Evolutionary conservation across 768 basidiomycete genomes (phyloP).

Genomic region (Auriscalpium microsporum): DNA sequence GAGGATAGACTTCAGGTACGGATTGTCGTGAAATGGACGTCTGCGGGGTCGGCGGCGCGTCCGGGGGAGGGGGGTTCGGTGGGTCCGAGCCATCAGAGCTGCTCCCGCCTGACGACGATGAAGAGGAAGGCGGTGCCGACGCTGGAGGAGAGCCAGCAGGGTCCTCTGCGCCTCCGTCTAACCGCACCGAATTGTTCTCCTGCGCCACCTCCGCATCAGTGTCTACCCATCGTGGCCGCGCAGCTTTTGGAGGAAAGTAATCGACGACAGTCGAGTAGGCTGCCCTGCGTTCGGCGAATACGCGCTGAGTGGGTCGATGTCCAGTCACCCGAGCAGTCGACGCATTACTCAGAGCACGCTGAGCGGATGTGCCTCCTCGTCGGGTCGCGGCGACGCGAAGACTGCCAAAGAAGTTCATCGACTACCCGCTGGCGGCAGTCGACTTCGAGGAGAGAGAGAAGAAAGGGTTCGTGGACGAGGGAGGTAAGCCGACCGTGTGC

Average conservation of each 20-base stretch:
- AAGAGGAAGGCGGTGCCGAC: slow-evolving; percentile 30
- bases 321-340: not conserved
- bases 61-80: slow-evolving; percentile 29
- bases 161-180: slow-evolving; percentile 5
- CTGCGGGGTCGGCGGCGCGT: slow-evolving; percentile 29
- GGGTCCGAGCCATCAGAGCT: slow-evolving; percentile 31
- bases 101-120: slow-evolving; percentile 33
- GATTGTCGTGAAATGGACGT: slow-evolving; percentile 75
- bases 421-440: not conserved
- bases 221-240: not conserved
- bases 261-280: slow-evolving; percentile 3
- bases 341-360: not conserved
- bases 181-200: not conserved
- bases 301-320: not conserved
- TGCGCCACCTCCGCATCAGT: not conserved
- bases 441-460: not conserved
- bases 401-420: slow-evolving; percentile 1
- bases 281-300: not conserved
- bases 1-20: slow-evolving; percentile 86
- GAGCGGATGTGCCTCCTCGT: not conserved
- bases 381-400: slow-evolving; percentile 4
- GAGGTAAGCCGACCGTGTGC: too few species aligned
- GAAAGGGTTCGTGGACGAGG: not conserved
- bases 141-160: slow-evolving; percentile 21
- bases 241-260: not conserved